Base-by-base conservation (phyloP, 208 protist genomes). In the Hexamita inflata region DNA sequence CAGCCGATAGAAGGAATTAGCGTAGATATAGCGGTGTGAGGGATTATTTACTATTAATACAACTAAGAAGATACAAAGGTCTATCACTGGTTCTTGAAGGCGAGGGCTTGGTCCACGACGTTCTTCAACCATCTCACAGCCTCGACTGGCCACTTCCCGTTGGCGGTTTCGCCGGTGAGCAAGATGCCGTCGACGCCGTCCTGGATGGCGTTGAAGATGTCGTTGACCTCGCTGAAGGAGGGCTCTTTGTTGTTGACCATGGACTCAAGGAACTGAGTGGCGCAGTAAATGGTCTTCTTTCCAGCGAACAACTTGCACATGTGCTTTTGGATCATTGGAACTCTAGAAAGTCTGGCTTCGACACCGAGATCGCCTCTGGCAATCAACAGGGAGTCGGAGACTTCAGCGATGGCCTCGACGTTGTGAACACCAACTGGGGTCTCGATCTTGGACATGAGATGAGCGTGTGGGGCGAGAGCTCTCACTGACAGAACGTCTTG, bases 381-480 rank as follows among this genome's bases (percentile, higher is more conserved):
- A n/a, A 85, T 78, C 80, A 85, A 81, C 38, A 81, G 39, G 1
- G 64, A 79, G 59, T 84, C 80, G 26, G 75, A 74, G 15, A 59
- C 49, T 39, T 57, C 61, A 28, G 82, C 30, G 58, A 85, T 81
- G 4, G 70, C 78, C 26, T 77, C 59, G 34, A 85, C 66, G 60
- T 76, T 59, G 57, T 70, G 11, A 26, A 85, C 75, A 32, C 81
- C 80, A 0, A 73, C 53, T 9, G 82, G 82, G 75, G 84, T 85
- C 59, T 85, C 82, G 62, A 85, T 83, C 75, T 85, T 85, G 40
- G 77, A 35, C 53, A 82, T 83, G 45, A 85, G 73, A n/a, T n/a
- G n/a, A n/a, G n/a, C n/a, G n/a, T n/a, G n/a, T n/a, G 2, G 2
- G 38, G 42, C 42, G 64, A 42, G 9, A 9, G 11, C 35, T n/a